phyloP scores from a whole-genome alignment of 2,329 filamentous ascomycete genomes.

The Zarea fungicola region DNA sequence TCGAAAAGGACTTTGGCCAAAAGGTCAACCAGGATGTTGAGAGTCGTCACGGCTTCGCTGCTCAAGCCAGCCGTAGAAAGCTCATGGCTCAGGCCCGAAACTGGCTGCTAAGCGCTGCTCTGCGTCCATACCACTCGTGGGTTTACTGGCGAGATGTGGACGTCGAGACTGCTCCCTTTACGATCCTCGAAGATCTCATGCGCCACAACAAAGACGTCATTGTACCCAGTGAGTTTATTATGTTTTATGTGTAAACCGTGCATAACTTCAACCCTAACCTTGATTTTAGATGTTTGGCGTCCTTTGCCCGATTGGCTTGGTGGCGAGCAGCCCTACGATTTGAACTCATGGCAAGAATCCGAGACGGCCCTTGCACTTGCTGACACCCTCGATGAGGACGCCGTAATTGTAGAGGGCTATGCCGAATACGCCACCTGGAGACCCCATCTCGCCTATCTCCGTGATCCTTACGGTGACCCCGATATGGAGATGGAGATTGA shows the following conservation, averaged over 20 bases:
- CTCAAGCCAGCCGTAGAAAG: conserved; percentile 88
- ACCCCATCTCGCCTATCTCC: conserved; percentile 91
- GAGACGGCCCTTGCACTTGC: conserved; percentile 91
- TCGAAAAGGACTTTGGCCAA: conserved; percentile 98
- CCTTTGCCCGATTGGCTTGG: conserved; percentile 98
- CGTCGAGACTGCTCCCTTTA: conserved; percentile 94
- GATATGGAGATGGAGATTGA: conserved; percentile 99
- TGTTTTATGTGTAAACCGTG: not conserved
- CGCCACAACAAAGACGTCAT: conserved; percentile 98
- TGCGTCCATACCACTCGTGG: conserved; percentile 95
- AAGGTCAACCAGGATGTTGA: conserved; percentile 97
- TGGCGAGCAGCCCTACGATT: conserved; percentile 94
- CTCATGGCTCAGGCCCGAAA: conserved; percentile 97
- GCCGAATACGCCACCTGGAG: conserved; percentile 98
- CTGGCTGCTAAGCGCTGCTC: conserved; percentile 88
- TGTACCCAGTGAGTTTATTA: conserved; percentile 79
- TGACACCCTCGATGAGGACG: conserved; percentile 93
- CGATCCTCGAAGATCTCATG: conserved; percentile 96
- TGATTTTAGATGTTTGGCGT: conserved; percentile 80
- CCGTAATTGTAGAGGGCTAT: conserved; percentile 97
- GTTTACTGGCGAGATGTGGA: conserved; percentile 99
- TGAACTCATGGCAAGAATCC: conserved; percentile 99
- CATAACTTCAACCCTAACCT: conserved; percentile 20
- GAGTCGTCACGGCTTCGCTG: conserved; percentile 93
- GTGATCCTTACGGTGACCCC: conserved; percentile 93